A percentile compares a stretch with the other conserved stretches of the same genome.
These are phyloP conservation scores for Tricholoma hemisulphureum DNA, from an alignment of 768 basidiomycete species.

Conservation along the genomic window DNA sequence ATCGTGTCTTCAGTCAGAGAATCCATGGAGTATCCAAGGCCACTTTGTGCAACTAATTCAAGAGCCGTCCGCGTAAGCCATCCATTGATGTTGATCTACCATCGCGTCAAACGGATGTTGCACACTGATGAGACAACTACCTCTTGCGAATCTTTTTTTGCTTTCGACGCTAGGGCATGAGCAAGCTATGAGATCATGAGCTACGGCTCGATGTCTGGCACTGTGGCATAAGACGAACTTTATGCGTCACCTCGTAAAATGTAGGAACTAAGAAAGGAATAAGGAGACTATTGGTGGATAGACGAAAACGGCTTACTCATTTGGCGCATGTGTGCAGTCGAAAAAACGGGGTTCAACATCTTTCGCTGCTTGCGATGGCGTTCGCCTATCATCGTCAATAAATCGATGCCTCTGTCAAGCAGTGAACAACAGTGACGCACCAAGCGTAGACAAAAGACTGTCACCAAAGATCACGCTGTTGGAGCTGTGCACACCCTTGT, in stretches of 20 bases:
- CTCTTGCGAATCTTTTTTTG: slow-evolving; percentile 11
- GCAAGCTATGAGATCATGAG: neutral
- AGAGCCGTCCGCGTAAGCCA: slow-evolving; percentile 20
- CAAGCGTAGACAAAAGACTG: slow-evolving; percentile 4
- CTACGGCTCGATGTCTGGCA: neutral
- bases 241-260: slow-evolving; percentile 17
- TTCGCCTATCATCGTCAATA: slow-evolving; percentile 6
- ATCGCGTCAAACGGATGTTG: neutral
- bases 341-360: slow-evolving; percentile 20
- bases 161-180: neutral
- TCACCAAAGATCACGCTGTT: slow-evolving; percentile 1
- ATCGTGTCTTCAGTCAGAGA: slow-evolving; percentile 10
- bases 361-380: slow-evolving; percentile 17
- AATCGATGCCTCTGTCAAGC: neutral
- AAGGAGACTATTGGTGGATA: too few relatives aligned
- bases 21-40: slow-evolving; percentile 19
- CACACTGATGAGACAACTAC: neutral
- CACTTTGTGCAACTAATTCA: slow-evolving; percentile 19
- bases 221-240: neutral
- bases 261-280: slow-evolving; percentile 9
- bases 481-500: neutral
- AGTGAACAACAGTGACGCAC: neutral
- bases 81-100: slow-evolving; percentile 17
- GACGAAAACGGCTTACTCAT: slow-evolving; percentile 8
- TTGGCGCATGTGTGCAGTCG: slow-evolving; percentile 16